Base-by-base conservation (phyloP, 495 filamentous ascomycete genomes). In the Cryomyces minteri region DNA sequence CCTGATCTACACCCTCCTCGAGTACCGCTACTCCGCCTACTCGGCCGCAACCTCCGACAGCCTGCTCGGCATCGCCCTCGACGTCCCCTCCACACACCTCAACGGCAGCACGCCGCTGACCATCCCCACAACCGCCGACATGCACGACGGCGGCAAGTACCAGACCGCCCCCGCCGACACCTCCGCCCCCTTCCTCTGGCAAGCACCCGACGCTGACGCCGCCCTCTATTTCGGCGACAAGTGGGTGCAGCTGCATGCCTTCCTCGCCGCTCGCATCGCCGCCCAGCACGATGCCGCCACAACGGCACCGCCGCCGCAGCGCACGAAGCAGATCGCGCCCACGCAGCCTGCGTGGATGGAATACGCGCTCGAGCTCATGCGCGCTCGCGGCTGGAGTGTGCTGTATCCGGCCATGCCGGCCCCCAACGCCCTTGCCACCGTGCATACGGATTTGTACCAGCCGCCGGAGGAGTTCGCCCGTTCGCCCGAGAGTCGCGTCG, bases 221-320 rank as follows among this genome's bases (percentile, higher is more conserved):
- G 73, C 77, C 8, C 67, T 94, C 11, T 84, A 82, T 58, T 80
- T 85, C 43, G 84, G 84, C 25, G 76, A 84, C 32, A 83, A 80
- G 56, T 94, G 86, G 86, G 63, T 69, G 12, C 82, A 88, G 48
- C 68, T 92, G 11, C 82, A 94, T 54, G 69, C 72, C 11, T 83
- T 88, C 42, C 69, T 88, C 4, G 71, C 73, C 5, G 62, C 67
- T 14, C 64, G 73, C 3, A 53, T 86, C 14, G 59, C 67, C 11
- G 45, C 67, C 60, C 36, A 45, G 12, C 51, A 52, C 36, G 4
- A 43, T 9, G 37, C 48, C 9, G 25, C 40, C 7, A 25, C 18
- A 25, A 25, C 18, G 2, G 2, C 18, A 25, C 47, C 47, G 18
- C 33, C 25, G 4, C 2, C 43, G 5, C 41, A 48, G 6, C 45